Evolutionary conservation across 345 rosid species (phyloP).

Genomic region (Excoecaria agallocha): DNA sequence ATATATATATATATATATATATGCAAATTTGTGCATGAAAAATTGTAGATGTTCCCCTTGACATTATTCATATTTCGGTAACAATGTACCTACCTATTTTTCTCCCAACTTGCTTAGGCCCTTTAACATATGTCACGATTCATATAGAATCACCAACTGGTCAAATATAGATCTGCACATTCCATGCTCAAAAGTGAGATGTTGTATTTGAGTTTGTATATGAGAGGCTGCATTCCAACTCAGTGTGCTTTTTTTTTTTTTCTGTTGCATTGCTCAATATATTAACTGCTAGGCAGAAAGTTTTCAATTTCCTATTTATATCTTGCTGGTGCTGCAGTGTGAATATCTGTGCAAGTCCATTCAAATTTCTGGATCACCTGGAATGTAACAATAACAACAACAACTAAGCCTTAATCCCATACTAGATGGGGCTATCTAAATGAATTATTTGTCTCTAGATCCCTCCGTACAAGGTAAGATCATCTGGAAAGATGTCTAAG

Average conservation of each 20-base stretch:
- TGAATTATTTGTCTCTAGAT: too few relatives aligned
- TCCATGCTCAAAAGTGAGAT: neutral
- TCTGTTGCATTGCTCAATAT: slow-evolving; percentile 1
- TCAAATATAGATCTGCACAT: neutral
- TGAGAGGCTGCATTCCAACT: neutral
- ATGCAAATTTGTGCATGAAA: too few relatives aligned
- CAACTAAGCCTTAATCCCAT: too few relatives aligned
- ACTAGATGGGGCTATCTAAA: too few relatives aligned
- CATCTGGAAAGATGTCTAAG: too few relatives aligned
- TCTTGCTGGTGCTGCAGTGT: neutral
- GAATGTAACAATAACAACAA: too few relatives aligned
- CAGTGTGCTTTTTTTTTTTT: neutral
- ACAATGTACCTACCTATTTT: neutral
- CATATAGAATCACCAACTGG: neutral
- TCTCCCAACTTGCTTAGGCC: neutral
- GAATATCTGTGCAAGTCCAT: neutral
- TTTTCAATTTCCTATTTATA: neutral
- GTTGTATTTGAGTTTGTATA: neutral
- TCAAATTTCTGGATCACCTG: too few relatives aligned
- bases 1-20: too few relatives aligned
- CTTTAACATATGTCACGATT: neutral
- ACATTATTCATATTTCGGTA: neutral
- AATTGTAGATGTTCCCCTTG: neutral
- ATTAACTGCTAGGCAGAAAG: neutral
- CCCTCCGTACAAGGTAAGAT: too few relatives aligned